Base-by-base conservation (phyloP, 164 flowering plant genomes). In the Pachysandra terminalis region DNA sequence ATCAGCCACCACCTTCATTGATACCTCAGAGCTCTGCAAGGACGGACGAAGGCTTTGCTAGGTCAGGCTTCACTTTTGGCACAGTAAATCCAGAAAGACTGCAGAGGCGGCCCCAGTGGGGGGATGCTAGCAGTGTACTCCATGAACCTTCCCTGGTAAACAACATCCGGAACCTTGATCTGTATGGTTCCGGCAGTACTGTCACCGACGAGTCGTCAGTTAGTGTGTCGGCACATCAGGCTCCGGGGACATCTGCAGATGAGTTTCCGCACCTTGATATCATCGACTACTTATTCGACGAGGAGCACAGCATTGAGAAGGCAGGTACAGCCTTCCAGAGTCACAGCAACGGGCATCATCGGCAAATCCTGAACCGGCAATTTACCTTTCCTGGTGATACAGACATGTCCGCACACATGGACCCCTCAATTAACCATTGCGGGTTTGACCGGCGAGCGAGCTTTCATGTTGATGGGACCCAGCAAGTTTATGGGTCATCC, bases 191-290 rank as follows among this genome's bases (percentile, higher is more conserved):
- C 25, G 26, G 77, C 41, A 63, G 66, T 19, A 69, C 71, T 54
- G 68, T 76, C 61, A 71, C 73, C 4, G 61, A 81, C 0, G 86
- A 83, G 62, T 74, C 74, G 63, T 71, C 78, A 14, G 80, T 80
- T 22, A 45, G 82, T 49, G 69, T 81, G 60, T 81, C 90, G 51
- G 84, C 85, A 16, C 80, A 79, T 15, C 93, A 84, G 68, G 56
- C 66, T 32, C 87, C 81, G n/a, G 81, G 78, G 45, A 68, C 75
- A 7, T 59, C 81, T 27, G 71, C 83, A 0, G 97, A 95, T 64
- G 98, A 92, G 28, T 95, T 92, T 69, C 98, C 98, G 0, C 98
- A 95, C 79, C 90, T 92, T 57, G 98, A 95, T 74, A 92, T 95
- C 66, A 95, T 95, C 65, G 87, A 95, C 71, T 91, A 86, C 68